phyloP scores from a whole-genome alignment of 257 asterid genomes.

The Lithospermum erythrorhizon region DNA sequence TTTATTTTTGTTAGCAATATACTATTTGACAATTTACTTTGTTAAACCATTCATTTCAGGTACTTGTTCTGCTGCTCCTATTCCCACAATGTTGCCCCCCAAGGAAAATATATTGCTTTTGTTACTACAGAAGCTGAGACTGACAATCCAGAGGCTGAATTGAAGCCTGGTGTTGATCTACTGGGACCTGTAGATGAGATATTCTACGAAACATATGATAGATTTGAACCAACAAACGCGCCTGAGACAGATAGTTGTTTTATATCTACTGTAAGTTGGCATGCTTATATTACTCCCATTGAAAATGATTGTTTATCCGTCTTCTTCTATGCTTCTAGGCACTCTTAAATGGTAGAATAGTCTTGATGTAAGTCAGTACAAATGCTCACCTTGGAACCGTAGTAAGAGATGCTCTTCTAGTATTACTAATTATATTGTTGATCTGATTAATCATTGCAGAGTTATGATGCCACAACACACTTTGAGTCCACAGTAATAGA shows the following conservation, averaged over 20 bases:
- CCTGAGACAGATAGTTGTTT: conserved; percentile 51
- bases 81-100: conserved; percentile 87
- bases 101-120: conserved; percentile 83
- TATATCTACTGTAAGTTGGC: conserved; percentile 49
- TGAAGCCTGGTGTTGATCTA: conserved; percentile 87
- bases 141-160: conserved; percentile 72
- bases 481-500: conserved; percentile 76
- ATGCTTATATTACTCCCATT: not conserved
- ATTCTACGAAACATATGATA: conserved; percentile 75
- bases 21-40: no score
- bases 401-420: no score
- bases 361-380: no score
- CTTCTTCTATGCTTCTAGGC: no score
- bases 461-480: conserved; percentile 77
- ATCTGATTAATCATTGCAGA: conserved; percentile 32
- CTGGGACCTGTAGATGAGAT: conserved; percentile 91
- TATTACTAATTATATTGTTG: not conserved
- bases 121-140: conserved; percentile 86
- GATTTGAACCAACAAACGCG: conserved; percentile 54
- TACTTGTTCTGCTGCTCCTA: conserved; percentile 95
- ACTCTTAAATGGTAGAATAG: no score
- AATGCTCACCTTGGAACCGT: no score
- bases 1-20: no score
- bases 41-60: conserved; percentile 28
- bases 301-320: no score